Evolutionary conservation across 2,329 filamentous ascomycete genomes (phyloP).

Genomic region (Cordyceps tenuipes): DNA sequence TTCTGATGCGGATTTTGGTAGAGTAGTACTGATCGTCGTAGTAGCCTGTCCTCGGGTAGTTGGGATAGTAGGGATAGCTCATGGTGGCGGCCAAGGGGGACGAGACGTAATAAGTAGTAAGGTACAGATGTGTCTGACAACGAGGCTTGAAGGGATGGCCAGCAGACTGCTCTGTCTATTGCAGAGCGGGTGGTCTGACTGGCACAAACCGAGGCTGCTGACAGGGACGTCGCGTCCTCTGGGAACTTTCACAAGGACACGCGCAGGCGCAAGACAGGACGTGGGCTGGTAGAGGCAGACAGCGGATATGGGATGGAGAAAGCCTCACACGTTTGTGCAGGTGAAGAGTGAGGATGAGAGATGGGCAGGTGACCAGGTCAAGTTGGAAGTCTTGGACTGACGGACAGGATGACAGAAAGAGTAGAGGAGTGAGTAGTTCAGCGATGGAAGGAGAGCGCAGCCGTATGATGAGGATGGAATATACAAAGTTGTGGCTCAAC

Average conservation of each 20-base stretch:
- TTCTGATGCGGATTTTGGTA: not conserved
- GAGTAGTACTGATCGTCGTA: not conserved
- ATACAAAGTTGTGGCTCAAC: not conserved
- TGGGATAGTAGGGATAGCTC: not conserved
- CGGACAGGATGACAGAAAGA: not conserved
- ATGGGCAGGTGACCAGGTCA: constrained; percentile 8
- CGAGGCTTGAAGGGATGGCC: not conserved
- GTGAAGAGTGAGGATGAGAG: not conserved
- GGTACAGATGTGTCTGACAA: not conserved
- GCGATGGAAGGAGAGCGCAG: not conserved
- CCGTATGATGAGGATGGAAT: not conserved
- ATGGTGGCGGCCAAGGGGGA: not conserved
- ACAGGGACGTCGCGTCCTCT: constrained; percentile 1
- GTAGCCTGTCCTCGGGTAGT: not conserved
- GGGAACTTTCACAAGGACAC: not conserved
- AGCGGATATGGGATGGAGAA: not conserved
- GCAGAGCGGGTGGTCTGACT: constrained; percentile 8
- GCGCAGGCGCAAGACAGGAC: constrained; percentile 3
- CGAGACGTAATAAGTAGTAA: not conserved
- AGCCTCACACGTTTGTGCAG: constrained; percentile 3
- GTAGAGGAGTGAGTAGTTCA: not conserved
- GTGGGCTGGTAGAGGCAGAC: not conserved
- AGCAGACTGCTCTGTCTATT: not conserved
- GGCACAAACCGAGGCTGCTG: constrained; percentile 5
- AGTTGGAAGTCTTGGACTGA: not conserved